Evolutionary conservation across 2,329 filamentous ascomycete species (phyloP).

Genomic region (Colletotrichum gigasporum): DNA sequence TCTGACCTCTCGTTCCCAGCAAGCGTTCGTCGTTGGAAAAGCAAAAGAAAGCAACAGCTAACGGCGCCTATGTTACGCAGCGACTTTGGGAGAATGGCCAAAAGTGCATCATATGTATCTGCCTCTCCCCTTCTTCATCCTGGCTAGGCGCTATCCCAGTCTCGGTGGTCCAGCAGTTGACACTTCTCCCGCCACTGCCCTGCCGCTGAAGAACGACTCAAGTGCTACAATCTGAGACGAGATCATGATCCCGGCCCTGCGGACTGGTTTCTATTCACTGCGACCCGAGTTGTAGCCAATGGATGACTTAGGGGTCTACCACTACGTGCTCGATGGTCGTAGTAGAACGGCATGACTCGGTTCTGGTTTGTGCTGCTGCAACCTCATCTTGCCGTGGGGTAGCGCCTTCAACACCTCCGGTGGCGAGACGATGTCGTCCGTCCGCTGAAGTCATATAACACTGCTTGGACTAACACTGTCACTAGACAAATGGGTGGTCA

Average conservation of each 20-base stretch:
- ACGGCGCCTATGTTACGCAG: too few species aligned
- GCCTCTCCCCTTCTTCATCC: constrained; percentile 31
- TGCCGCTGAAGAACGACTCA: constrained; percentile 40
- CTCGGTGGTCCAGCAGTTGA: constrained; percentile 40
- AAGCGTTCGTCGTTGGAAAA: too few species aligned
- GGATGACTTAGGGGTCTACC: constrained; percentile 47
- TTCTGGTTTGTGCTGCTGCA: constrained; percentile 49
- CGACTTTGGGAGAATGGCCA: too few species aligned
- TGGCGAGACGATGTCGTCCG: constrained; percentile 42
- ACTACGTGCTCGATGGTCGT: constrained; percentile 48
- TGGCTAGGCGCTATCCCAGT: constrained; percentile 34
- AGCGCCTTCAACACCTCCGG: constrained; percentile 45
- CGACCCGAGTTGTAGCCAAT: constrained; percentile 50
- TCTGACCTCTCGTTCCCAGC: too few species aligned
- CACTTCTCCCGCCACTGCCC: constrained; percentile 43
- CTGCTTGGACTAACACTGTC: background rate
- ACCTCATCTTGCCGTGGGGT: constrained; percentile 47
- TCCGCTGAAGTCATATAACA: constrained; percentile 29
- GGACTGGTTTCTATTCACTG: constrained; percentile 46
- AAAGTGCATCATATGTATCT: background rate
- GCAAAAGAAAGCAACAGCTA: too few species aligned
- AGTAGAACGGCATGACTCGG: constrained; percentile 50
- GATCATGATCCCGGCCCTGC: constrained; percentile 38
- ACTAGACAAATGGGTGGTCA: background rate
- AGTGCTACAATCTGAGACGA: constrained; percentile 39